These are phyloP conservation scores for Wickerhamomyces rabaulensis DNA, from an alignment of 805 yeast genomes.

Conservation along the genomic window DNA sequence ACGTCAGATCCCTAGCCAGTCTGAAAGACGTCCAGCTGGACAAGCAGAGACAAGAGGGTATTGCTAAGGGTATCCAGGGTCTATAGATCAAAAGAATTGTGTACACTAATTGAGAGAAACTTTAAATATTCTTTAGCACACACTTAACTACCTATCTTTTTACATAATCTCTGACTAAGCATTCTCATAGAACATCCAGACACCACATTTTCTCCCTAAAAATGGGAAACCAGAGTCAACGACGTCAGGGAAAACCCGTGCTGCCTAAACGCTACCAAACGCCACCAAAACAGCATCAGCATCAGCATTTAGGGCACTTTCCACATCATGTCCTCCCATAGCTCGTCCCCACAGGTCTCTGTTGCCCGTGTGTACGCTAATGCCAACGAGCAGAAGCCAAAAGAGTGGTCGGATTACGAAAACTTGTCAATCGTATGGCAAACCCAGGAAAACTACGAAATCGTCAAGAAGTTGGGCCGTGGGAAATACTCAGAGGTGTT, in stretches of 20 bases:
- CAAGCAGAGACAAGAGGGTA: conserved; percentile 6
- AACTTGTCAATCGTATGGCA: conserved; percentile 76
- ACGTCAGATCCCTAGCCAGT: conserved; percentile 40
- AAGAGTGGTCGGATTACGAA: conserved; percentile 85
- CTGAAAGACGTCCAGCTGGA: conserved; percentile 5
- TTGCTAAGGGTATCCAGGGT: conserved; percentile 3
- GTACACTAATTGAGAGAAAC: neutral
- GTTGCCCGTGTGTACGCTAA: conserved; percentile 77
- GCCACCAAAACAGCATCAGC: too few relatives aligned
- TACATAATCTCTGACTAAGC: neutral
- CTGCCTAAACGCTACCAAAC: too few relatives aligned
- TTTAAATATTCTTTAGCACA: too few relatives aligned
- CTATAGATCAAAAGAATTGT: neutral
- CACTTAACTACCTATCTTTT: too few relatives aligned
- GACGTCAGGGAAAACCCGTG: too few relatives aligned
- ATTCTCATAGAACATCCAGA: neutral
- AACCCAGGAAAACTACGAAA: conserved; percentile 77
- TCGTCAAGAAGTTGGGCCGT: conserved; percentile 78
- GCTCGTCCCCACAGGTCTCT: conserved; percentile 26
- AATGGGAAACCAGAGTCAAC: neutral
- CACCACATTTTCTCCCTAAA: neutral
- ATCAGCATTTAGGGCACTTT: too few relatives aligned
- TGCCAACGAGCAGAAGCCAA: conserved; percentile 70
- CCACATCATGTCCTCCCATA: neutral
- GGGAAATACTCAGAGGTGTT: conserved; percentile 95